Conservation (phyloP, 1,139 yeast genomes). For the Pichia sp. region DNA sequence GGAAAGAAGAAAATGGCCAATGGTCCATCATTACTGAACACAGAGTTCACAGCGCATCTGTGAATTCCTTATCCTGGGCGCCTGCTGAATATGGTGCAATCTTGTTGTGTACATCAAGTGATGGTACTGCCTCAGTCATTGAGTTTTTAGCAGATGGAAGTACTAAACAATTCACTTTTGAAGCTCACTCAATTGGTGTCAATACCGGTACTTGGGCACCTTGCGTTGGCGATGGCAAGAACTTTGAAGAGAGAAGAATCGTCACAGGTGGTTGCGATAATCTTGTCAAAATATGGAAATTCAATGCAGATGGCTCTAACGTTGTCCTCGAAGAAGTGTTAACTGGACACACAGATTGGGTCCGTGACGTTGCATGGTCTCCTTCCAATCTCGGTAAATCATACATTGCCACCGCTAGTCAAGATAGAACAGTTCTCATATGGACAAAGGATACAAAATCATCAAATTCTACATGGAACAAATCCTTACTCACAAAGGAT, state of each 20-base stretch:
- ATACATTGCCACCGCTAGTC: conserved; percentile 97
- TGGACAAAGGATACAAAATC: conserved; percentile 68
- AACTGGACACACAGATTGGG: conserved; percentile 96
- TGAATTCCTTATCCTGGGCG: conserved; percentile 93
- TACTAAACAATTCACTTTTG: conserved; percentile 48
- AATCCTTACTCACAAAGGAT: conserved; percentile 64
- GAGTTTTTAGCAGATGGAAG: conserved; percentile 91
- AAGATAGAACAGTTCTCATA: conserved; percentile 88
- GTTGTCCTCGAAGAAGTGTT: conserved; percentile 71
- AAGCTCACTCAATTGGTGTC: conserved; percentile 90
- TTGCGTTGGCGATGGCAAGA: conserved; percentile 29
- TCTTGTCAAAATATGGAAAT: conserved; percentile 85
- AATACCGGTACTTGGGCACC: conserved; percentile 98
- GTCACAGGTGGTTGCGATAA: conserved; percentile 97
- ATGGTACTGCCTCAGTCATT: conserved; percentile 84
- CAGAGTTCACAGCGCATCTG: conserved; percentile 86
- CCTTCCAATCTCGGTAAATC: conserved; percentile 82
- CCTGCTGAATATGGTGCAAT: conserved; percentile 96
- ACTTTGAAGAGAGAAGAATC: conserved; percentile 44
- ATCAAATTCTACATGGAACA: conserved; percentile 55
- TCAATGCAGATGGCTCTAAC: conserved; percentile 46
- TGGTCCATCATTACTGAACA: conserved; percentile 91
- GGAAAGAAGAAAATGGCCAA: conserved; percentile 89
- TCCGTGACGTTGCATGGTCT: conserved; percentile 97
- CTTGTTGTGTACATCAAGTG: conserved; percentile 84